These are phyloP conservation scores for Nothophaeocryptopus gaeumannii DNA, from an alignment of 2,329 filamentous ascomycete species.

Conservation along the genomic window DNA sequence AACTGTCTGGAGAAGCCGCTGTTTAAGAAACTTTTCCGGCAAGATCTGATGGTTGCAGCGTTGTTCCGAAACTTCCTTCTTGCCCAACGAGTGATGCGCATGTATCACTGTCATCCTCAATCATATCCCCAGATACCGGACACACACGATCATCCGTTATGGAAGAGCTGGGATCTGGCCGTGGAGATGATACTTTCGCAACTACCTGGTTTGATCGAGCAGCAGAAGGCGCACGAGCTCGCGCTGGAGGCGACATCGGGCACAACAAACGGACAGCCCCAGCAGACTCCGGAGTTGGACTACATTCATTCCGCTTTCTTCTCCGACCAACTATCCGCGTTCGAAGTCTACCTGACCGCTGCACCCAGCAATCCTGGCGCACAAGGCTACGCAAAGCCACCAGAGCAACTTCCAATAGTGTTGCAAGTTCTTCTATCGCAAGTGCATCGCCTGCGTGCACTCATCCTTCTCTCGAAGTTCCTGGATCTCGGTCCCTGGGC, in stretches of 20 bases:
- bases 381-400: conserved; percentile 65
- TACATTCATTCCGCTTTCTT: conserved; percentile 96
- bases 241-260: conserved; percentile 17
- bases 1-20: conserved; percentile 84
- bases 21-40: conserved; percentile 95
- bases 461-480: conserved; percentile 90
- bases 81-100: conserved; percentile 91
- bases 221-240: conserved; percentile 61
- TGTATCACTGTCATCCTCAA: conserved; percentile 92
- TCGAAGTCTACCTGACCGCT: conserved; percentile 92
- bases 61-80: conserved; percentile 94
- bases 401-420: conserved; percentile 93
- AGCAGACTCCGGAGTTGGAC: conserved; percentile 62
- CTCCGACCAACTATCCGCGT: conserved; percentile 92
- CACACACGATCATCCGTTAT: conserved; percentile 89
- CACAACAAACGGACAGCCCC: conserved; percentile 16
- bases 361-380: conserved; percentile 80
- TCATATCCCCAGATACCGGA: conserved; percentile 90
- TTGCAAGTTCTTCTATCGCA: conserved; percentile 94
- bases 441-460: conserved; percentile 83
- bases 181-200: conserved; percentile 93
- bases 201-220: conserved; percentile 75
- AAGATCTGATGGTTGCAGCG: conserved; percentile 98
- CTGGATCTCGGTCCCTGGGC: conserved; percentile 96
- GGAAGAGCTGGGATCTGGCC: conserved; percentile 96